phyloP scores from a whole-genome alignment of 1,284 basidiomycete species.

The Flammula alnicola region DNA sequence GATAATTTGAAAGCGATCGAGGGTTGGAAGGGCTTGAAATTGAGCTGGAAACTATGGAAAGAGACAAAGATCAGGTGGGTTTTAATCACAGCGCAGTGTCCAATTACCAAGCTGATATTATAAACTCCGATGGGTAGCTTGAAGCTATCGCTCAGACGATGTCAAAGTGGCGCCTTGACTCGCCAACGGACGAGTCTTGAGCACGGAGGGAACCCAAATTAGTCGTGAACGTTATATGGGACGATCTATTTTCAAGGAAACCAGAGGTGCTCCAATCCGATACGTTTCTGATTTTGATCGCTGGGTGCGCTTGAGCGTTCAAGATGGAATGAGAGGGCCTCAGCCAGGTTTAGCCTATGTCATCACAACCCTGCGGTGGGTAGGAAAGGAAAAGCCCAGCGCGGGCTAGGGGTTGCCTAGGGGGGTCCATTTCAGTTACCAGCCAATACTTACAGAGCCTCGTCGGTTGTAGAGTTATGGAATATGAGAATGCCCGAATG shows the following conservation, averaged over 20 bases:
- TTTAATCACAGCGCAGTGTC: not conserved
- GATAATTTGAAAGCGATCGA: not conserved
- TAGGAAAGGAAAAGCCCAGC: not conserved
- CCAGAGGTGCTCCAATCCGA: not conserved
- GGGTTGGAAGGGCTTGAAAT: conserved; percentile 3
- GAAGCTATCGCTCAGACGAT: conserved; percentile 5
- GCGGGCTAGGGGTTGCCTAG: no score
- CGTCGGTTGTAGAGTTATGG: no score
- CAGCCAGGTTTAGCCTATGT: not conserved
- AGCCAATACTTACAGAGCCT: no score
- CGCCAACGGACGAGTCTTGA: not conserved
- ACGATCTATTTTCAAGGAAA: not conserved
- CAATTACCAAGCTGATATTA: not conserved
- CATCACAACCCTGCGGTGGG: not conserved
- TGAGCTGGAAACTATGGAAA: conserved; percentile 10
- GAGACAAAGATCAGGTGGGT: conserved; percentile 4
- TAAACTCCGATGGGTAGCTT: not conserved
- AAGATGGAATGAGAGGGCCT: no score
- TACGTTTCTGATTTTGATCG: not conserved
- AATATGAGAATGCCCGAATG: no score
- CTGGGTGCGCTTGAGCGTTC: no score
- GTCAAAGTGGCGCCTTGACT: not conserved
- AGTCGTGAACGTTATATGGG: not conserved
- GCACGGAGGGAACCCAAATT: not conserved
- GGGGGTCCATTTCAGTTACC: no score